Base-by-base conservation (phyloP, 306 rosid genomes). In the Sesbania bispinosa region DNA sequence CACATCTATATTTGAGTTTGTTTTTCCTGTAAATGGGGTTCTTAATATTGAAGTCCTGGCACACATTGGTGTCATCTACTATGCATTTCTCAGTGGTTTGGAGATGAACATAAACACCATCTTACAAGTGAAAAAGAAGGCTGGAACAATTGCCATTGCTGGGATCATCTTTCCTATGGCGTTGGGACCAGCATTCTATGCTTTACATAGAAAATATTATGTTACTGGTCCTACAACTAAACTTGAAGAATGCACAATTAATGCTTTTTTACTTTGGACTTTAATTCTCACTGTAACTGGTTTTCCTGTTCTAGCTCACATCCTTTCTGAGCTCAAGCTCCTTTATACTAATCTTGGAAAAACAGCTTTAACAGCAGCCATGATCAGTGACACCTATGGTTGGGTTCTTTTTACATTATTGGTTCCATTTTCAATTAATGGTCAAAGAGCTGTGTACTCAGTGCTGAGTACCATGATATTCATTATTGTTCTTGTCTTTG, bases 311-410 rank as follows among this genome's bases (percentile, higher is more conserved):
- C 24, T 82, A 2, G 84, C 76, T 19, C 73, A 67, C 21, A 63
- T 76, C 26, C 82, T 85, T n/a, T 43, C 81, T 3, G 73, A 70
- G 29, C 84, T 85, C 36, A 82, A 79, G 65, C 85, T 85, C 55
- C 76, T 68, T n/a, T 67, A 79, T 4, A 82, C 86, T 0, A 71
- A 63, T 51, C 75, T 85, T 10, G 89, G 89, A 2, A 63, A 77
- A 47, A 20, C 16, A 0, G 79, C 89, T n/a, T 35, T 82, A 50
- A 69, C 77, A 0, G 32, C 82, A 0, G 82, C 80, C 13, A 79
- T 82, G 75, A 71, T 79, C 1, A 73, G 70, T 26, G 81, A 82
- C 46, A 68, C 83, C 4, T 83, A 42, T 15, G 21, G 42, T n/a
- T 85, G 89, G 89, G 39, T 85, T 36, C 75, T 85, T 10, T 76